Percentiles rank a stretch among this genome's conserved stretches.
These are phyloP conservation scores for Theileria parva DNA, from an alignment of 169 alveolate species.

Conservation along the genomic window DNA sequence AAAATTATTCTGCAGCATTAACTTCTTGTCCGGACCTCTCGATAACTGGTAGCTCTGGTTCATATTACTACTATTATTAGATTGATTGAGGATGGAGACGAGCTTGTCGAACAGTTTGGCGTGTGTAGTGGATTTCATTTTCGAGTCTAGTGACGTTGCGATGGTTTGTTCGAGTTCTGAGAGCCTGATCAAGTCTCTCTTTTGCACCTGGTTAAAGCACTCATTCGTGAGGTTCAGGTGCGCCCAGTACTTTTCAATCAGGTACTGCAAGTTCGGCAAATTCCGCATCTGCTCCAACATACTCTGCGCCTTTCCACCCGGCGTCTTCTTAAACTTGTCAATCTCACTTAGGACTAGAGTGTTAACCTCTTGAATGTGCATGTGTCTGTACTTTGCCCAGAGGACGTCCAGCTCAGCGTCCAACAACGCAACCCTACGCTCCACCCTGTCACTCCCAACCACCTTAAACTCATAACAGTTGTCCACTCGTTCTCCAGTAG, in stretches of 20 bases:
- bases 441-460: constrained; percentile 66
- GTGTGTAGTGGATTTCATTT: constrained; percentile 69
- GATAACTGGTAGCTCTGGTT: not conserved
- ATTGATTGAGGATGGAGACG: constrained; percentile 24
- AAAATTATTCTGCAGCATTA: not conserved
- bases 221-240: constrained; percentile 74
- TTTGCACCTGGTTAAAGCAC: constrained; percentile 69
- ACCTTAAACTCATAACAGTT: constrained; percentile 58
- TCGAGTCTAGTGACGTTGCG: constrained; percentile 75
- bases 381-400: constrained; percentile 77
- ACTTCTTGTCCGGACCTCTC: not conserved
- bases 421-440: constrained; percentile 52
- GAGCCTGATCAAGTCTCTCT: constrained; percentile 49
- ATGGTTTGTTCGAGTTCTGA: constrained; percentile 77
- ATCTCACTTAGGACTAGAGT: constrained; percentile 75
- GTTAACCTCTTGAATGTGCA: constrained; percentile 80
- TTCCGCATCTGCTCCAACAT: constrained; percentile 73
- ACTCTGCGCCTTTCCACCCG: constrained; percentile 62
- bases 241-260: constrained; percentile 80
- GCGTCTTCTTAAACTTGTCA: constrained; percentile 63
- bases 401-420: constrained; percentile 72
- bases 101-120: constrained; percentile 37
- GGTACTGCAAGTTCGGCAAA: constrained; percentile 76
- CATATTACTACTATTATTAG: constrained; percentile 24
- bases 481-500: not conserved